Evolutionary conservation across 345 rosid species (phyloP).

Genomic region (Pseudoturritis turrita): DNA sequence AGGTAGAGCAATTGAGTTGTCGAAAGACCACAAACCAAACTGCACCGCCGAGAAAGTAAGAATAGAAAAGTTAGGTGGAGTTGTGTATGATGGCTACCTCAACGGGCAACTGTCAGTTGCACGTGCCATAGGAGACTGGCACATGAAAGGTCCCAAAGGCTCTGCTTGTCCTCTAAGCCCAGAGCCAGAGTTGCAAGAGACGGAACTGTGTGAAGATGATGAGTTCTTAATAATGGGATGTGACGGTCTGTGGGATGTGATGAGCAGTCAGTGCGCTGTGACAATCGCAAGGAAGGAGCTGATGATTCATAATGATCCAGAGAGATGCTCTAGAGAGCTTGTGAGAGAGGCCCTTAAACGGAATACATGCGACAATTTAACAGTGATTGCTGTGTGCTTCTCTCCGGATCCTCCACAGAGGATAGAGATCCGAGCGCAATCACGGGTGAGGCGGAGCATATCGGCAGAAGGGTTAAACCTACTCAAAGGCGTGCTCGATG

Average conservation of each 20-base stretch:
- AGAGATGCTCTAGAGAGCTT: constrained; percentile 88
- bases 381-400: constrained; percentile 80
- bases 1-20: constrained; percentile 91
- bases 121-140: constrained; percentile 98
- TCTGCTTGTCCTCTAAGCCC: constrained; percentile 82
- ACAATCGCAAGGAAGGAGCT: constrained; percentile 73
- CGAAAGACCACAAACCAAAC: constrained; percentile 94
- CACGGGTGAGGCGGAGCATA: constrained; percentile 72
- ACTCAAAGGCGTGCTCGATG: constrained; percentile 77
- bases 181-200: constrained; percentile 84
- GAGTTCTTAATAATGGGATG: constrained; percentile 98
- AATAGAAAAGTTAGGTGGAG: constrained; percentile 89
- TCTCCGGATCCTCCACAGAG: constrained; percentile 79
- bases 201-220: constrained; percentile 67
- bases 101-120: constrained; percentile 97
- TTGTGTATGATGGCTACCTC: constrained; percentile 90
- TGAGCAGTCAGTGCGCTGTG: constrained; percentile 96
- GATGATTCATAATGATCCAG: constrained; percentile 93
- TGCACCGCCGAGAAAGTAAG: constrained; percentile 64
- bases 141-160: constrained; percentile 94
- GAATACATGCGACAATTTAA: constrained; percentile 77
- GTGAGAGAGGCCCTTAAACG: constrained; percentile 83
- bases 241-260: constrained; percentile 98
- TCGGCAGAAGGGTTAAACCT: constrained; percentile 85
- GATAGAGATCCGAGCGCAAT: constrained; percentile 56